Evolutionary conservation across 208 protist genomes (phyloP).

Genomic region (Crithidia expoeki): DNA sequence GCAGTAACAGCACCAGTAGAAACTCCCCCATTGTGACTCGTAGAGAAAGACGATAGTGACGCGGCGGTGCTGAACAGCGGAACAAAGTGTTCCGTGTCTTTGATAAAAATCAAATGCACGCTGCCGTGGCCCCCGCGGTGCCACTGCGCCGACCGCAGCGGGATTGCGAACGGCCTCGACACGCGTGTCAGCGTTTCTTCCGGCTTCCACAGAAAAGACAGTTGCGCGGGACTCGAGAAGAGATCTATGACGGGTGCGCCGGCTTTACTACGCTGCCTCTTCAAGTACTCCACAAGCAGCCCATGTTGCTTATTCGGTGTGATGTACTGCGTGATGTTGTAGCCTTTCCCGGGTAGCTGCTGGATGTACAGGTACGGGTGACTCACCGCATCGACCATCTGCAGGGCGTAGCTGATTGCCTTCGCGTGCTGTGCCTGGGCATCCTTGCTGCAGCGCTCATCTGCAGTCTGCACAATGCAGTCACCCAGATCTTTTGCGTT

Average conservation of each 20-base stretch:
- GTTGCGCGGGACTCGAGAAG: conserved; percentile 13
- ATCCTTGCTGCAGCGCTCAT: conserved; percentile 15
- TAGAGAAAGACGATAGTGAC: background rate
- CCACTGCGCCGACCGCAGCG: conserved; percentile 31
- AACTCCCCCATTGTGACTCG: background rate
- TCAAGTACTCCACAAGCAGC: conserved; percentile 23
- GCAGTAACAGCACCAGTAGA: background rate
- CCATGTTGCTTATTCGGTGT: conserved; percentile 21
- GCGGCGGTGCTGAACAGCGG: background rate
- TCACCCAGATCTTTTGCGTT: conserved; percentile 41
- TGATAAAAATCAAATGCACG: conserved; percentile 22
- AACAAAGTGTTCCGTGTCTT: conserved; percentile 20
- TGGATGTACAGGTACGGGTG: conserved; percentile 56
- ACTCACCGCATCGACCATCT: conserved; percentile 33
- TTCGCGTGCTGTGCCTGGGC: conserved; percentile 18
- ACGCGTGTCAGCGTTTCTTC: conserved; percentile 19
- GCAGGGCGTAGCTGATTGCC: conserved; percentile 26
- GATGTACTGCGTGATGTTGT: conserved; percentile 46
- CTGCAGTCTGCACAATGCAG: conserved; percentile 40
- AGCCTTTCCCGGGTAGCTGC: conserved; percentile 25
- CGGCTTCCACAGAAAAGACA: conserved; percentile 30
- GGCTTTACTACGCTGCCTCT: conserved; percentile 15
- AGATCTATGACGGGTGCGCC: conserved; percentile 21
- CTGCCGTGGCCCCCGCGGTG: conserved; percentile 11
- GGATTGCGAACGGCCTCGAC: conserved; percentile 21